Conservation (phyloP, 2,329 filamentous ascomycete genomes). For the Aureobasidium zeae region DNA sequence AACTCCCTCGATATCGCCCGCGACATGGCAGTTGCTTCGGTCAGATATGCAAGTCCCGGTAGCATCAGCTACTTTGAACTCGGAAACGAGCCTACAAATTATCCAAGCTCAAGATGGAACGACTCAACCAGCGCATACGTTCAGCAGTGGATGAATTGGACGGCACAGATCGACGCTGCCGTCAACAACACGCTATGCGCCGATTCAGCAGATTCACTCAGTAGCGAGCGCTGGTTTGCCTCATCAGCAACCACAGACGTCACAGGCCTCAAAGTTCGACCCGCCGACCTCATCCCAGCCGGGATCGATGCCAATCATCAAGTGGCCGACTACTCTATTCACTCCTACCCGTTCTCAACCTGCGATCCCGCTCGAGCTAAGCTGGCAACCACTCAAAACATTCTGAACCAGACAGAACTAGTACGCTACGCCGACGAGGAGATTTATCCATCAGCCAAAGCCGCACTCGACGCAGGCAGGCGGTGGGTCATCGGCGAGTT, state of each 20-base stretch:
- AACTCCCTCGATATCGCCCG: constrained; percentile 24
- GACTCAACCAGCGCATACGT: constrained; percentile 24
- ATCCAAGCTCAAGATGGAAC: constrained; percentile 21
- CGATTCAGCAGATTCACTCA: constrained; percentile 5
- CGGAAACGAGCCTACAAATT: constrained; percentile 27
- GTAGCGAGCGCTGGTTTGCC: constrained; percentile 23
- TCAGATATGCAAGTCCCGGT: constrained; percentile 21
- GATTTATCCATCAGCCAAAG: constrained; percentile 24
- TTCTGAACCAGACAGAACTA: constrained; percentile 25
- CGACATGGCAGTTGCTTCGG: constrained; percentile 24
- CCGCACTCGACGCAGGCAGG: constrained; percentile 23
- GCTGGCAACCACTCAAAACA: constrained; percentile 23
- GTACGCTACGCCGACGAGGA: constrained; percentile 23
- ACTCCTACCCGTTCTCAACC: constrained; percentile 26
- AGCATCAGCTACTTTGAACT: constrained; percentile 24
- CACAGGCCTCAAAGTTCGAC: constrained; percentile 23
- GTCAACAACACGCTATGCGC: constrained; percentile 17
- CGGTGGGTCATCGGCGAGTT: constrained; percentile 32
- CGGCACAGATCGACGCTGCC: constrained; percentile 22
- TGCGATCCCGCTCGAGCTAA: constrained; percentile 22
- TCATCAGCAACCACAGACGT: constrained; percentile 25
- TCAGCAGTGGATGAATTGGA: constrained; percentile 26
- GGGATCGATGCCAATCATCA: constrained; percentile 22
- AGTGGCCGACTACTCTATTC: constrained; percentile 25
- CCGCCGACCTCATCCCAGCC: constrained; percentile 24